Evolutionary conservation across 306 rosid species (phyloP), one percentile per base, ranked within the genome.

Genomic region (Malus sieversii): DNA sequence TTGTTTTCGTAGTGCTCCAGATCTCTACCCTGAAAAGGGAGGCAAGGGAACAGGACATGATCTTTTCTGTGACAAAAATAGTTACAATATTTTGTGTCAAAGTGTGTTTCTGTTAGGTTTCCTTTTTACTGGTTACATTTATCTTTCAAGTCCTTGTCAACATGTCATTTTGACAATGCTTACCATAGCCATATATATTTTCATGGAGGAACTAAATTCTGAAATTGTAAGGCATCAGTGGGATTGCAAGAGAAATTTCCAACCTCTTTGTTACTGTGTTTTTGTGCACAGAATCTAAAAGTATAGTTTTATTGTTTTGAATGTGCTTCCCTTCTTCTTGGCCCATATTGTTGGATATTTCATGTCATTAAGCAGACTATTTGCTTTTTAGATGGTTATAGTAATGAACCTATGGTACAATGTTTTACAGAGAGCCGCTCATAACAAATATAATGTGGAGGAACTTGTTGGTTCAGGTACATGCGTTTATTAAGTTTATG

Each of bases 391-490:
- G 45, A 62, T 78, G 78, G 13, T 65, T 51, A 38, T 35, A 63
- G 42, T 20, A 70, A 33, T 61, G 68, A 38, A 32, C 13, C 9
- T 16, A 29, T 76, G 68, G 32, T 45, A 27, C 40, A 22, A 8
- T 63, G 30, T 70, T 85, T 74, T 71, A 29, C 92, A 94, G 98
- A 46, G 98, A 95, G 77, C 96, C 98, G 61, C 97, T 95, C 10
- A 81, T 95, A 64, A 86, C 98, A 66, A 95, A 95, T 76, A 84
- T 95, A 61, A 90, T 95, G 97, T 92, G 98, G 98, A 90, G 98
- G 84, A 95, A 95, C 77, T 81, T 95, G 83, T 77, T 92, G 77
- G 68, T 95, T 70, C 98, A 95, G 97, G 98, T 92, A 84, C 70
- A 20, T 27, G 4, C 10, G 25, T 69, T 45, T 19, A 11, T 8